These are phyloP conservation scores for Camellia japonica DNA, from an alignment of 148 eudicot species.

Conservation along the genomic window DNA sequence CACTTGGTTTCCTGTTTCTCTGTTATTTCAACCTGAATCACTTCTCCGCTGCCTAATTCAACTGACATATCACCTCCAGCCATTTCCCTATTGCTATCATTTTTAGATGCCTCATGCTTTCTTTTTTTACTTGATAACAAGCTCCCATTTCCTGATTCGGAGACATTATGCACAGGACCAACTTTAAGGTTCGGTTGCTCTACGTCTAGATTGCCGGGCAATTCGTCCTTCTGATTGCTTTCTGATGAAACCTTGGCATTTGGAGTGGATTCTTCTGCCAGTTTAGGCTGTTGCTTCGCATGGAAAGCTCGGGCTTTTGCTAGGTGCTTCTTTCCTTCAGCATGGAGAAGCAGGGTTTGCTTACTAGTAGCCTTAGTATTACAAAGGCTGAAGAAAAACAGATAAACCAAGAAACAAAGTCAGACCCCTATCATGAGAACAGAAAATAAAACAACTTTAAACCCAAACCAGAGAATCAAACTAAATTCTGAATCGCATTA, in stretches of 20 bases:
- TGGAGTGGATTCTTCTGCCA: conserved; percentile 38
- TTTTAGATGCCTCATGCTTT: conserved; percentile 42
- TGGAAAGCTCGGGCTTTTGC: conserved; percentile 79
- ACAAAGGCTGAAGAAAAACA: conserved; percentile 57
- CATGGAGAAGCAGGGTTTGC: conserved; percentile 83
- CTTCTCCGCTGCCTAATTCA: conserved; percentile 41
- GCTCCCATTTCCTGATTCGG: conserved; percentile 33
- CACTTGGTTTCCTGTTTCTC: conserved; percentile 26
- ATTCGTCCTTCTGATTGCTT: conserved; percentile 30
- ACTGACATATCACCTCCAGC: conserved; percentile 19
- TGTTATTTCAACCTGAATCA: conserved; percentile 28
- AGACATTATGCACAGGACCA: conserved; percentile 21
- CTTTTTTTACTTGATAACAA: conserved; percentile 49
- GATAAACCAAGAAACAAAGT: not conserved
- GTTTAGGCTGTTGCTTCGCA: conserved; percentile 56
- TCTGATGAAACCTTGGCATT: conserved; percentile 25
- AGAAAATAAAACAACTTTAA: not conserved
- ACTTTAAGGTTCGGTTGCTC: conserved; percentile 28
- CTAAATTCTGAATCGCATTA: not conserved
- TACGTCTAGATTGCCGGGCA: conserved; percentile 14
- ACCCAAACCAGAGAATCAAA: not conserved
- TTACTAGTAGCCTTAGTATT: conserved; percentile 80
- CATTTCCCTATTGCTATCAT: conserved; percentile 18
- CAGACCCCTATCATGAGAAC: not conserved
- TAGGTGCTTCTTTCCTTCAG: conserved; percentile 88